Base-by-base conservation (phyloP, 2,329 filamentous ascomycete species). In the Alternaria panax region DNA sequence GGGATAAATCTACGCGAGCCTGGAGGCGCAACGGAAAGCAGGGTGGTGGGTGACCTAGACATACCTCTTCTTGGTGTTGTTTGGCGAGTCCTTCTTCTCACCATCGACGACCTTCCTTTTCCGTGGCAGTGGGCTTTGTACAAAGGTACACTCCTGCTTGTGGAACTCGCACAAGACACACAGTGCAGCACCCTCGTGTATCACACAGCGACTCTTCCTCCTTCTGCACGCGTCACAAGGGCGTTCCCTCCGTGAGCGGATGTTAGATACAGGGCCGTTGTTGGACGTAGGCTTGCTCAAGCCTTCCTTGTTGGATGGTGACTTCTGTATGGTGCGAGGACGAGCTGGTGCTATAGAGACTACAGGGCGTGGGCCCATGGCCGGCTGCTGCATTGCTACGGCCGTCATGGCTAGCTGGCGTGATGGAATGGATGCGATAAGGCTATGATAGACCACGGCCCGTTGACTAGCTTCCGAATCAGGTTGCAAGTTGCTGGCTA, bases 131-230 rank as follows among this genome's bases (percentile, higher is more conserved):
- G 91, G 91, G 76, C 90, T 92, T 66, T 90, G 88, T 51, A 89
- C 84, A 75, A 93, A 88, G 42, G 92, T 93, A 79, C 92, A 95
- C 68, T 92, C 89, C 74, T 91, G 87, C 71, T 89, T 90, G 78
- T 90, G 89, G 75, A 89, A 88, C 75, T 92, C 89, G 79, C 92
- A 96, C 64, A 92, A 84, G 63, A 92, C 85, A 78, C 92, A 95
- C 66, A 85, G 82, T 38, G 84, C 84, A 69, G 91, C 87, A 65
- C 90, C 90, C 75, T 94, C 91, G 74, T 92, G 89, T 75, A 91
- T 86, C 63, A 92, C 88, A 80, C 92, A 95, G 79, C 89, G 89
- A 71, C 87, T 87, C 76, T 91, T 90, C 66, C 90, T 87, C 77
- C 86, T 85, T 64, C 89, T 85, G 78, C 92, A 95, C 60, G 90